These are phyloP conservation scores for Boletus albobrunnescens DNA, from an alignment of 1,284 basidiomycete genomes.

Conservation along the genomic window DNA sequence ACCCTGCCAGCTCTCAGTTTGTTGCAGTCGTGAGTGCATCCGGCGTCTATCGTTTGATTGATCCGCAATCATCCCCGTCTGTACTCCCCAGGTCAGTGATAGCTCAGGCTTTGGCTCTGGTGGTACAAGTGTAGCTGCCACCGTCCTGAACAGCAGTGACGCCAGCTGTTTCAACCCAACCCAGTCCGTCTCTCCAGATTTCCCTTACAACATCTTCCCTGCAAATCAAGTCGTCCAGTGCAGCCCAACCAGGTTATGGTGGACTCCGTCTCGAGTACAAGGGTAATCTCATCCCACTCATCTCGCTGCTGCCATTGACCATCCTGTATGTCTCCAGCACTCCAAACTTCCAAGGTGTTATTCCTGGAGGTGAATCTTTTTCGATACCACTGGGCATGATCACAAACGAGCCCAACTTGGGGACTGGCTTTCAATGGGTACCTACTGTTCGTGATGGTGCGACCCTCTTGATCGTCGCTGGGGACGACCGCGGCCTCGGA, in stretches of 20 bases:
- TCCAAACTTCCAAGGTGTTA: conserved; percentile 63
- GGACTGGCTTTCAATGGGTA: conserved; percentile 67
- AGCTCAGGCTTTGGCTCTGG: conserved; percentile 64
- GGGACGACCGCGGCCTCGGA: conserved; percentile 63
- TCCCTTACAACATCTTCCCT: conserved; percentile 59
- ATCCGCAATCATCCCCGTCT: neutral
- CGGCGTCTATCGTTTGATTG: neutral
- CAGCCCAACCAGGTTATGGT: conserved; percentile 55
- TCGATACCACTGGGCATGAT: conserved; percentile 47
- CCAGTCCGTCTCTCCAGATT: conserved; percentile 46
- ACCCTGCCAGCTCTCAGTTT: conserved; percentile 64
- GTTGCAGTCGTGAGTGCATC: conserved; percentile 63
- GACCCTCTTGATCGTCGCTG: conserved; percentile 59
- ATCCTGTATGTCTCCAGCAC: conserved; percentile 35
- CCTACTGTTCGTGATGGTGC: conserved; percentile 60
- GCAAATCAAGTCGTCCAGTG: conserved; percentile 62
- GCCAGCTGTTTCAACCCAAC: conserved; percentile 58
- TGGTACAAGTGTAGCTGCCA: conserved; percentile 64
- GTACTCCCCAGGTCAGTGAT: conserved; percentile 60
- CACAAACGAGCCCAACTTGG: conserved; percentile 41
- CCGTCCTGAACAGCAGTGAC: conserved; percentile 50
- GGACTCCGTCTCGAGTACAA: conserved; percentile 47
- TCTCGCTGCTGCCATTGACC: neutral
- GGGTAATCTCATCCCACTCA: conserved; percentile 43
- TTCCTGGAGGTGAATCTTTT: conserved; percentile 76